Evolutionary conservation across 2,329 filamentous ascomycete genomes (phyloP).

Genomic region (Paraphaeosphaeria minitans): DNA sequence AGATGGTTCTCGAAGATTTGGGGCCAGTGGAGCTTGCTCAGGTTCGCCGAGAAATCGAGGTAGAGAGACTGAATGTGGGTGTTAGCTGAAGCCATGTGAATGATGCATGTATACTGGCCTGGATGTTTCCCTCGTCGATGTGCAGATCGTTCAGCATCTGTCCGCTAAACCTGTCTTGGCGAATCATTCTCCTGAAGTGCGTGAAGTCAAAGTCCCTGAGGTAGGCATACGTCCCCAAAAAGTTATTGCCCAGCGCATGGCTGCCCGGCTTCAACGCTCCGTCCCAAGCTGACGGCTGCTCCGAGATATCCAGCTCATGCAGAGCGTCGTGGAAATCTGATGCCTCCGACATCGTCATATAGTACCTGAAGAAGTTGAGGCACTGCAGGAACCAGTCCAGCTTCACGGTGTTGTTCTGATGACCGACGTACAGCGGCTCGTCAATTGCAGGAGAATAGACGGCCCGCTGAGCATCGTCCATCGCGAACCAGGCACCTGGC

Average conservation of each 20-base stretch:
- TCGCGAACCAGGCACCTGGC: constrained; percentile 37
- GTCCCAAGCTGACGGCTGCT: constrained; percentile 53
- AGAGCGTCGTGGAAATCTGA: constrained; percentile 46
- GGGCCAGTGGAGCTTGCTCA: constrained; percentile 41
- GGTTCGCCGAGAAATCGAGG: constrained; percentile 36
- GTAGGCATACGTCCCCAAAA: constrained; percentile 59
- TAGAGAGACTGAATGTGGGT: constrained; percentile 34
- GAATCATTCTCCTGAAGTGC: constrained; percentile 13
- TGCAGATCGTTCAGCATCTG: constrained; percentile 38
- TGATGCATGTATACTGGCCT: constrained; percentile 23
- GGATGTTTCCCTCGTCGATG: constrained; percentile 34
- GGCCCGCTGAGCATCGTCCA: constrained; percentile 52
- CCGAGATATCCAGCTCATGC: constrained; percentile 37
- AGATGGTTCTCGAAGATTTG: constrained; percentile 49
- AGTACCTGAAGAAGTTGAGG: constrained; percentile 60
- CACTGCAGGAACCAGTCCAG: constrained; percentile 54
- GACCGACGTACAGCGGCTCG: constrained; percentile 51
- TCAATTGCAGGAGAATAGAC: constrained; percentile 48
- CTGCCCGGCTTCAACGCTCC: constrained; percentile 41
- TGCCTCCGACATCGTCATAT: constrained; percentile 51
- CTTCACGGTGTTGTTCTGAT: constrained; percentile 48
- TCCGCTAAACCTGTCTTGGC: background rate
- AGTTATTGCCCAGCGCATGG: constrained; percentile 49
- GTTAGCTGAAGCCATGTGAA: constrained; percentile 18
- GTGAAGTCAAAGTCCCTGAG: constrained; percentile 32